Evolutionary conservation across 2,329 filamentous ascomycete genomes (phyloP).

Genomic region (Microcyclospora tardicrescens): DNA sequence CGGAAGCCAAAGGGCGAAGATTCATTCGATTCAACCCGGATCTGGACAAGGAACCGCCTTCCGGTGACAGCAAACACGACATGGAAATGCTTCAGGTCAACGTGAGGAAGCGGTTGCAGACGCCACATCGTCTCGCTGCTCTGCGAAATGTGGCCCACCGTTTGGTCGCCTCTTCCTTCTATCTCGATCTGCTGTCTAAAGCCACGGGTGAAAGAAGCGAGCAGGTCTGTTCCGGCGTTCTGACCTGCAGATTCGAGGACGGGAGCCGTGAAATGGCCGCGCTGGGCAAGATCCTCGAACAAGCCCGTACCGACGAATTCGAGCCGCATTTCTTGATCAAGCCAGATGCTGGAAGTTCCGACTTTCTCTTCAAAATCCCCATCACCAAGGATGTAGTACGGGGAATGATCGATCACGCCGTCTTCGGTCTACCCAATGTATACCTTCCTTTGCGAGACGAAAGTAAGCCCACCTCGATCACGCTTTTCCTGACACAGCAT

Average conservation of each 20-base stretch:
- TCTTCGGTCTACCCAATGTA: constrained; percentile 20
- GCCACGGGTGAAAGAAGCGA: constrained; percentile 19
- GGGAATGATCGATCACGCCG: constrained; percentile 17
- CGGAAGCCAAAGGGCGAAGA: constrained; percentile 14
- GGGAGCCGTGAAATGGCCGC: constrained; percentile 20
- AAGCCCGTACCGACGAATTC: constrained; percentile 16
- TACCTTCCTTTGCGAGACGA: constrained; percentile 21
- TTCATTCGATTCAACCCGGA: constrained; percentile 26
- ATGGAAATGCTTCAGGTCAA: constrained; percentile 20
- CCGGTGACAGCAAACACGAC: constrained; percentile 24
- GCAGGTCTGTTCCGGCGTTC: constrained; percentile 18
- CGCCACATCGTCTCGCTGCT: constrained; percentile 17
- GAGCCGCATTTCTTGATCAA: constrained; percentile 24
- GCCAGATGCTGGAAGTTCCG: constrained; percentile 11
- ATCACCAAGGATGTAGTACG: constrained; percentile 11
- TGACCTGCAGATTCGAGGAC: constrained; percentile 23
- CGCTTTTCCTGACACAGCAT: constrained; percentile 20
- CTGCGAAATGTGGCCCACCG: constrained; percentile 22
- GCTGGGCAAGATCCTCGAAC: constrained; percentile 19
- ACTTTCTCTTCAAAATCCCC: constrained; percentile 14
- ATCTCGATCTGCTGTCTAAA: constrained; percentile 23
- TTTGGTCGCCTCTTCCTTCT: constrained; percentile 27
- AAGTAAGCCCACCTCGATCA: constrained; percentile 19
- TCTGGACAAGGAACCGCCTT: constrained; percentile 19
- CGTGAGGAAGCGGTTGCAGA: constrained; percentile 19